Conservation (phyloP, 2,329 filamentous ascomycete genomes). For the Dactylellina drechsleri region DNA sequence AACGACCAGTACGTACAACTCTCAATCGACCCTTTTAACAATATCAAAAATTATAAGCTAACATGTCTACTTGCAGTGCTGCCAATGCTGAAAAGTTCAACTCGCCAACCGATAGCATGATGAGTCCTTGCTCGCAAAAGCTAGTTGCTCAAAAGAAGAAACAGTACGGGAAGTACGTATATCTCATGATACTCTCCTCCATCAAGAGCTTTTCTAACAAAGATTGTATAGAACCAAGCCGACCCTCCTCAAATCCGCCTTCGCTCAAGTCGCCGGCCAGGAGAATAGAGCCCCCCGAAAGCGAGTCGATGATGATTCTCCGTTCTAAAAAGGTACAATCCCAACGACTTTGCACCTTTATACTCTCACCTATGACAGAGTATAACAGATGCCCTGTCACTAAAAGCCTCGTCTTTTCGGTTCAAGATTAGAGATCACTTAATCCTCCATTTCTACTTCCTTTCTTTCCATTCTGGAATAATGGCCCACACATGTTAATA, state of each 20-base stretch:
- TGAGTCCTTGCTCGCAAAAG: slow-evolving; percentile 86
- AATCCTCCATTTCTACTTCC: not conserved
- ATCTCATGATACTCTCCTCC: not conserved
- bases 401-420: not conserved
- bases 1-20: slow-evolving; percentile 69
- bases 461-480: slow-evolving; percentile 16
- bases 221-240: slow-evolving; percentile 33
- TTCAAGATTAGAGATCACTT: slow-evolving; percentile 3
- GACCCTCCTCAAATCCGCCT: slow-evolving; percentile 48
- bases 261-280: slow-evolving; percentile 40
- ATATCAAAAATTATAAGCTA: slow-evolving; percentile 46
- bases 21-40: not conserved
- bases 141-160: slow-evolving; percentile 82
- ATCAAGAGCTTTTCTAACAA: slow-evolving; percentile 7
- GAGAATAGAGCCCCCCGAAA: slow-evolving; percentile 47
- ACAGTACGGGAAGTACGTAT: slow-evolving; percentile 77
- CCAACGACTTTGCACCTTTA: not conserved
- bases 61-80: slow-evolving; percentile 57
- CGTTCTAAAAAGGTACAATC: slow-evolving; percentile 25
- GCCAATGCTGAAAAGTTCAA: slow-evolving; percentile 71
- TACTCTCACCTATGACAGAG: not conserved
- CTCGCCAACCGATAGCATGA: slow-evolving; percentile 87
- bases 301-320: slow-evolving; percentile 47
- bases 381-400: not conserved
- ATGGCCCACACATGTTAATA: slow-evolving; percentile 2